These are phyloP conservation scores for Stromatinia cepivora DNA, from an alignment of 2,329 filamentous ascomycete species.

Conservation along the genomic window DNA sequence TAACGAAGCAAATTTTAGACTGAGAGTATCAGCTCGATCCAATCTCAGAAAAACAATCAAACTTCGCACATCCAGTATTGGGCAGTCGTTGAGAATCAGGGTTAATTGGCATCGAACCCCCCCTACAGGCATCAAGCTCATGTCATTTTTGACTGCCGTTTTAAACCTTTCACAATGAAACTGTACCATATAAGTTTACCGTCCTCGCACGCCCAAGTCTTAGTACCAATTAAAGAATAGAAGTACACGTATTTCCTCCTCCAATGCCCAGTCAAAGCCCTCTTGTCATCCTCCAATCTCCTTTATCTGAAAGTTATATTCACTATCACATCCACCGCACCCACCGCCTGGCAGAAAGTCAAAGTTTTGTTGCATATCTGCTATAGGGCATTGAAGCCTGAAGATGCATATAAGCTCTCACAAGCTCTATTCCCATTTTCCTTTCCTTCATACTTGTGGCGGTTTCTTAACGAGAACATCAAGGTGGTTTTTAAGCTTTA, in stretches of 20 bases:
- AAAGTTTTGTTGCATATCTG: background rate
- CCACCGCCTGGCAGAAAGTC: background rate
- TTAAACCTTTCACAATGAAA: background rate
- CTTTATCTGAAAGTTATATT: background rate
- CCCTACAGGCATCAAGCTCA: too few species aligned
- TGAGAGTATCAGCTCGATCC: too few species aligned
- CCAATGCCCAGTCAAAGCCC: background rate
- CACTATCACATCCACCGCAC: background rate
- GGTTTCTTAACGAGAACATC: background rate
- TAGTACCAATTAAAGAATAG: background rate
- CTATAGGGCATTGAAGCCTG: background rate
- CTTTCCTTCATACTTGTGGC: background rate
- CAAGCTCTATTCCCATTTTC: too few species aligned
- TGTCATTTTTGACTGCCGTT: background rate
- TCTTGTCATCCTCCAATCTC: background rate
- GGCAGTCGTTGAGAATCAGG: too few species aligned
- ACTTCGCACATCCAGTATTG: too few species aligned
- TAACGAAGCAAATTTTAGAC: too few species aligned
- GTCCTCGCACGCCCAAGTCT: accelerated
- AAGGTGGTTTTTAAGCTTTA: background rate
- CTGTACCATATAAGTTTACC: background rate
- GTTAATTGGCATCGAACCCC: background rate
- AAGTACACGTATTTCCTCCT: background rate
- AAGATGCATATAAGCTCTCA: background rate
- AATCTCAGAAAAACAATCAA: too few species aligned